Evolutionary conservation across 2,329 filamentous ascomycete genomes (phyloP), one percentile per base, ranked within the genome.

Genomic region (Cercospora citrullina): DNA sequence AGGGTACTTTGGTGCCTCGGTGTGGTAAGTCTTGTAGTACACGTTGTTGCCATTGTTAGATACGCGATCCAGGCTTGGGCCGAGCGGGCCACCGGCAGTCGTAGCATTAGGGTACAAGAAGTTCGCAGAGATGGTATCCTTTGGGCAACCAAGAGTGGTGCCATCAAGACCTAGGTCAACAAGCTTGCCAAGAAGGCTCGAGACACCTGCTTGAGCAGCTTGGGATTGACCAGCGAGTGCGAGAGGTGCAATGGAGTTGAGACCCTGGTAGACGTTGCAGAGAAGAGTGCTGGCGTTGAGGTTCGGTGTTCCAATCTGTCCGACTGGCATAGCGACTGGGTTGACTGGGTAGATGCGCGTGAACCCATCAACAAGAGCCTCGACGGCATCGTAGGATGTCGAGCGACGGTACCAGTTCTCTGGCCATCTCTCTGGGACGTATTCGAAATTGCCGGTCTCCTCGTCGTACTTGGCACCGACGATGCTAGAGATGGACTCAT

Each of bases 181-280:
- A 16, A 80, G 74, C 64, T 78, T 77, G 23, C 69, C 69, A 5
- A 78, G 57, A 10, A 77, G 77, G 75, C 74, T 79, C 12, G 73
- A 70, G 42, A 76, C 64, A 2, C 66, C 72, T 28, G 72, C 73
- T 12, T 70, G 67, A 10, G 69, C 65, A 1, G 68, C 67, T 64
- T 77, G 73, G 16, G 66, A 69, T 3, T 71, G 69, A 14, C 75
- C 77, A 18, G 68, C 75, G 8, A 79, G 61, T 4, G 71, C 64
- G 10, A 80, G 74, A 28, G 78, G 79, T 12, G 74, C 77, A 72
- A 79, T 73, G 30, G 76, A 78, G 70, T 78, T 78, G 63, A 80
- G 63, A 16, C 78, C 78, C 64, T 77, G 73, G 72, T 77, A 79
- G 30, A 79, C 28, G 36, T 78, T 72, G 71, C 78, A 80, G 7